Percentiles rank a stretch among this genome's conserved stretches.
Conservation (phyloP, 2,329 filamentous ascomycete species). For the Monilinia polystroma region DNA sequence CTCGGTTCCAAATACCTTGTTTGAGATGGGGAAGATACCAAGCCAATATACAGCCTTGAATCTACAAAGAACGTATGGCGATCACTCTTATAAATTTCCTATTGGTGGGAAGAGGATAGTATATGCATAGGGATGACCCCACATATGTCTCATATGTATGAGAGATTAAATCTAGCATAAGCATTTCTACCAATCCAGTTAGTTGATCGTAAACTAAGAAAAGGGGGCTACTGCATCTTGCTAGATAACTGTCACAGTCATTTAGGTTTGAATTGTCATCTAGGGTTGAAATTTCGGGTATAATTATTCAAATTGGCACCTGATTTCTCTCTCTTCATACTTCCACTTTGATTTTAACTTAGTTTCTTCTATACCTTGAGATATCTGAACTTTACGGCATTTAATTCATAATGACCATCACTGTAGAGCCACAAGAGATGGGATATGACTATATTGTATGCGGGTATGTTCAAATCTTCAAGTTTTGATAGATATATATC, state of each 20-base stretch:
- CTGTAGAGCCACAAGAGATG: constrained; percentile 25
- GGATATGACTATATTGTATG: constrained; percentile 37
- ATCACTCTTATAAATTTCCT: not conserved
- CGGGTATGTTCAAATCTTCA: constrained; percentile 27
- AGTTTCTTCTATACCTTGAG: not conserved
- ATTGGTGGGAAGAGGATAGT: not conserved
- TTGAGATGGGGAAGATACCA: not conserved
- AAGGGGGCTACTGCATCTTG: not conserved
- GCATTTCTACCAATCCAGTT: not conserved
- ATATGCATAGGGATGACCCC: not conserved
- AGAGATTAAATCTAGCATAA: not conserved
- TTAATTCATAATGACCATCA: constrained; percentile 24
- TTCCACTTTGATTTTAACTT: not conserved
- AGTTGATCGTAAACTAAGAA: not conserved
- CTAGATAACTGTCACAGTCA: not conserved
- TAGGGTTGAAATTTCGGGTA: not conserved
- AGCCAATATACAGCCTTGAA: not conserved
- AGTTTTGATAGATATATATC: not conserved
- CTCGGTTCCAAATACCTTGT: not conserved
- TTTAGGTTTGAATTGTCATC: not conserved
- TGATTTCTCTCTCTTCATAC: not conserved
- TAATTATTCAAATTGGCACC: not conserved
- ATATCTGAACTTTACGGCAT: not conserved
- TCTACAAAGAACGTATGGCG: not conserved
- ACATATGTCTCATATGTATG: no score